Conservation (phyloP, 805 yeast species). For the Metschnikowia peoriensis region DNA sequence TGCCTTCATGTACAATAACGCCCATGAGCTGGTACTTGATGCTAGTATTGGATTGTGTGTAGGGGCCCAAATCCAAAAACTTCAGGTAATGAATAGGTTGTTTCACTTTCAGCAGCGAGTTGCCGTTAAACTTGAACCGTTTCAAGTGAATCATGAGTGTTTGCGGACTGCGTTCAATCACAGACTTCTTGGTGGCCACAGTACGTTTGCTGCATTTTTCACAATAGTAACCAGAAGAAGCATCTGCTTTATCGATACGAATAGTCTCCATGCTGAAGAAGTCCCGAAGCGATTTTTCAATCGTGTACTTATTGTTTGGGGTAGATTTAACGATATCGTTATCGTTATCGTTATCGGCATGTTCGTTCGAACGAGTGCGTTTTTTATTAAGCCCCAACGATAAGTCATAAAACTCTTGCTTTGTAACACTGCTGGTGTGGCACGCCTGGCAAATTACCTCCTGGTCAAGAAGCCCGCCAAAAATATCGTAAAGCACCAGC, state of each 20-base stretch:
- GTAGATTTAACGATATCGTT: neutral
- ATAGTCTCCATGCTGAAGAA: slow-evolving; percentile 83
- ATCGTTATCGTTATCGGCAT: neutral
- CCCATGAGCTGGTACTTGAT: slow-evolving; percentile 64
- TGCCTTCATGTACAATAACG: slow-evolving; percentile 92
- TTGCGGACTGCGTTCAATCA: slow-evolving; percentile 83
- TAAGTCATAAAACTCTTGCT: slow-evolving; percentile 91
- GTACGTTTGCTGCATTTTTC: slow-evolving; percentile 80
- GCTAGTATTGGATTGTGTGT: slow-evolving; percentile 23
- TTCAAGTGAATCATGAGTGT: slow-evolving; percentile 83
- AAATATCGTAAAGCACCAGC: slow-evolving; percentile 85
- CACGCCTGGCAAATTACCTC: slow-evolving; percentile 81
- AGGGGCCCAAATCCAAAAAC: slow-evolving; percentile 68
- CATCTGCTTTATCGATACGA: slow-evolving; percentile 61
- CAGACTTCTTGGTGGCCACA: slow-evolving; percentile 70
- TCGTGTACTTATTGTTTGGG: slow-evolving; percentile 42
- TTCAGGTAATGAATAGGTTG: slow-evolving; percentile 82
- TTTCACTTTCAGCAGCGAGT: slow-evolving; percentile 78
- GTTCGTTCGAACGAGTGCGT: slow-evolving; percentile 16
- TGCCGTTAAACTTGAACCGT: slow-evolving; percentile 85
- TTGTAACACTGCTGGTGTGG: slow-evolving; percentile 78
- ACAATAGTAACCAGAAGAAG: slow-evolving; percentile 76
- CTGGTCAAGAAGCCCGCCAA: slow-evolving; percentile 88
- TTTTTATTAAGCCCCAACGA: slow-evolving; percentile 70
- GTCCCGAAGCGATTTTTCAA: slow-evolving; percentile 73